Evolutionary conservation across 495 filamentous ascomycete genomes (phyloP), one percentile per base, ranked within the genome.

Genomic region (Parathielavia hyrcaniae): DNA sequence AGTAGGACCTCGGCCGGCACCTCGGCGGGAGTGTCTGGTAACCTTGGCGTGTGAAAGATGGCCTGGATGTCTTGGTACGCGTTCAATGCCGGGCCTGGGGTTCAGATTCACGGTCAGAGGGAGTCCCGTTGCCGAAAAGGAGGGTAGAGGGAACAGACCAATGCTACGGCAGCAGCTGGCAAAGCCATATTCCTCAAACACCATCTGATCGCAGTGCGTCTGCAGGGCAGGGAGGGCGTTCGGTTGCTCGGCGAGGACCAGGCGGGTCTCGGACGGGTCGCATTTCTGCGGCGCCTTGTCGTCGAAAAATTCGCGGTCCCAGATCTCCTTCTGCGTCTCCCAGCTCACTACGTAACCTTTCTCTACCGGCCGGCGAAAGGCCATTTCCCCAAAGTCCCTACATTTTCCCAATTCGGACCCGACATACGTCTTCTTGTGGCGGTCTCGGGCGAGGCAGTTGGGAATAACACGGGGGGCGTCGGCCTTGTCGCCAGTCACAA

Each of bases 161-260:
- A 89, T 71, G 63, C 80, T 85, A 49, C 93, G 81, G 56, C 83
- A 85, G 71, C 95, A 96, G 47, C 85, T 84, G 17, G 86, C 82
- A 72, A 97, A 97, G n/a, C 89, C 90, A 77, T 91, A 97, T 69
- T 97, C 91, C 68, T 99, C 93, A 76, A 97, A 97, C 0, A 97
- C 82, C 68, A 99, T 89, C 76, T 99, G 90, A 69, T 97, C 93
- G 57, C 89, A 89, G 67, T 96, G 91, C 17, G 81, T 83, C 71
- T 97, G 92, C 52, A 99, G 73, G 11, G 80, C 75, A 5, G 84
- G 82, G 45, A 92, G 79, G 4, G 87, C 83, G 70, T 97, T 97
- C n/a, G 95, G 88, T 35, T 90, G 87, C 71, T 99, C 93, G 22
- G 90, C 85, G 32, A 98, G 80, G 1, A 99, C 67, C 32, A 99